Evolutionary conservation across 805 yeast genomes (phyloP), one percentile per base, ranked within the genome.

Genomic region (Myxozyma kluyveri): DNA sequence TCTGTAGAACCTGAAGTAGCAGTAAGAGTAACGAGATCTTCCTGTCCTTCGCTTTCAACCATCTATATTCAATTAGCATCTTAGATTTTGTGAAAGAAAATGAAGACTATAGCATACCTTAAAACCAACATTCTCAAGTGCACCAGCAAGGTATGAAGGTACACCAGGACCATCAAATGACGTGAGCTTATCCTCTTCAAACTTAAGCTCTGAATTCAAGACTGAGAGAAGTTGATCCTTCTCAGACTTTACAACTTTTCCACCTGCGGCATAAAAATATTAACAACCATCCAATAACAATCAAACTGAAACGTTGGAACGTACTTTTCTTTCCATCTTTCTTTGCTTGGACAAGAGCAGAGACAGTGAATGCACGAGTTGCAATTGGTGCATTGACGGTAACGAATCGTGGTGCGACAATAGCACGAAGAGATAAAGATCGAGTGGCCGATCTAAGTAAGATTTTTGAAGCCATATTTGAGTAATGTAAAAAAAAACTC

Each of bases 151-250:
- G 17, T 41, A 37, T 10, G 45, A 47, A 19, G 50, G 53, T 14
- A 47, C 7, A 12, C 50, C 17, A 14, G 23, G 29, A 32, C 43
- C 33, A 14, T 45, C 40, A 35, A 42, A 42, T 45, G 44, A 47
- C 35, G 37, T 35, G 4, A 45, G 44, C 48, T 51, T 44, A 36
- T 41, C 23, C 19, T 22, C 24, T 27, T 53, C 57, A 22, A 21
- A 53, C 17, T 49, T 37, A 29, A 53, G 31, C 54, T 53, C 57
- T 3, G 45, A 41, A 14, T 17, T 17, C 9, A 53, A 32, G 21
- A 49, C 27, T 5, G 21, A 22, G 33, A 36, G 19, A 17, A 52
- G 53, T 50, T 43, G 47, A 10, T 22, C 39, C 26, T 31, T n/a
- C n/a, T n/a, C n/a, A n/a, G n/a, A n/a, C n/a, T 23, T 12, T 26